Conservation (phyloP, 164 flowering plant species). For the Vitis vinifera region ASM3070453v1 NC_081810.1:8645001-8645500, state of each 20-base stretch:
- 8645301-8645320: conserved; percentile 16
- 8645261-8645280: conserved; percentile 12
- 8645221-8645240: conserved; percentile 25
- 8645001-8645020: conserved; percentile 35
- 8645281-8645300: conserved; percentile 12
- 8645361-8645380: conserved; percentile 9
- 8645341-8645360: conserved; percentile 15
- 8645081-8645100: conserved; percentile 18
- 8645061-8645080: neutral
- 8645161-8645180: conserved; percentile 56
- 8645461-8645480: conserved; percentile 6
- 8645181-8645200: conserved; percentile 32
- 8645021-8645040: neutral
- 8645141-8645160: conserved; percentile 68
- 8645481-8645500: conserved; percentile 4
- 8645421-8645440: conserved; percentile 3
- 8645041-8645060: neutral
- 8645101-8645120: conserved; percentile 40
- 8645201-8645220: conserved; percentile 25
- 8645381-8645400: conserved; percentile 9
- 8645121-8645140: conserved; percentile 87
- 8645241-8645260: conserved; percentile 26
- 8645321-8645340: conserved; percentile 18
- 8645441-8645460: conserved; percentile 4
- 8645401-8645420: conserved; percentile 7